Evolutionary conservation across 306 rosid genomes (phyloP), one percentile per base, ranked within the genome.

Genomic region (Vigna hirtella): DNA sequence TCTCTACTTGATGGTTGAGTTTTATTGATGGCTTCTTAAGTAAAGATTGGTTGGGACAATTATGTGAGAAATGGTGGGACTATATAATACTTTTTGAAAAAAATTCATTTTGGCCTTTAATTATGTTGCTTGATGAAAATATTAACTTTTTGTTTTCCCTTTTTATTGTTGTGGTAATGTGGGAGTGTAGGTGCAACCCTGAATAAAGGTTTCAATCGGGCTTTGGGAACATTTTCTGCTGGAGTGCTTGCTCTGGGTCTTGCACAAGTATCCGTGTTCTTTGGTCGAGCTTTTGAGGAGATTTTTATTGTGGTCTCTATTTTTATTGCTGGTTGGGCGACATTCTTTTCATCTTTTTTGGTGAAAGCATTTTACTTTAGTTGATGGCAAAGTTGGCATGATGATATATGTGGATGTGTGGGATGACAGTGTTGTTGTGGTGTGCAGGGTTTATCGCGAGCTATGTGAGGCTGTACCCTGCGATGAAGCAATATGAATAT

Each of bases 171-270:
- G 12, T 13, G 47, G 15, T 43, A 20, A 8, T 34, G 36, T 61
- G n/a, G 48, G 57, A 70, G 79, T 81, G n/a, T 16, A 89, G 96
- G 97, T 43, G 92, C 94, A 42, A 89, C 97, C 7, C 88, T 91
- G 73, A 88, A 65, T 85, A 91, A 88, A 81, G 97, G 97, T 7
- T 85, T 89, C 70, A 91, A 91, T 84, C 92, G 97, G 22, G 97
- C 88, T 72, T 63, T 91, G 86, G 97, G 97, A 79, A 91, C 97
- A 53, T 12, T 91, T 43, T 87, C 89, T 7, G 97, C 93, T 32
- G 97, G 91, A 66, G 89, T 88, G 43, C 80, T 91, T 34, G 92
- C 93, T 79, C 32, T 89, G 48, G 85, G 86, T 36, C 88, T 91
- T 38, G 89, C 97, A 7, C 82, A 77, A 17, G n/a, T 80, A 12